Percentiles rank a stretch among this genome's conserved stretches.
These are phyloP conservation scores for Dictyostelium firmibasis DNA, from an alignment of 78 protist genomes.

Conservation along the genomic window DNA sequence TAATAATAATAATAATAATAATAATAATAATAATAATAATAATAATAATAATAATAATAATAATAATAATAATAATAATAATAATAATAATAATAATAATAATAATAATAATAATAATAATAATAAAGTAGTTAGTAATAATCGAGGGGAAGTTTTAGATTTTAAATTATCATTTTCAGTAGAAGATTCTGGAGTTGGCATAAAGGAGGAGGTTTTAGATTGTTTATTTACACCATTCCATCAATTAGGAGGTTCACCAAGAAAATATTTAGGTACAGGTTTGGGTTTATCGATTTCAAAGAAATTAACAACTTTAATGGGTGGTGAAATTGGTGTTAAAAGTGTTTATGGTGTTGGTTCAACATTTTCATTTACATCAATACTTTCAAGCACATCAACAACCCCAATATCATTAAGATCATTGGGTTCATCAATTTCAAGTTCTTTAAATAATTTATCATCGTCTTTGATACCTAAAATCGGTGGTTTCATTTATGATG, in stretches of 20 bases:
- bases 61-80: background rate
- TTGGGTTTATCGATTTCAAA: conserved; percentile 78
- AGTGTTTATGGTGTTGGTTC: conserved; percentile 72
- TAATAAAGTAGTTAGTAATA: background rate
- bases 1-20: background rate
- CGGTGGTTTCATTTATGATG: conserved; percentile 5
- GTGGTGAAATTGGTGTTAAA: conserved; percentile 49
- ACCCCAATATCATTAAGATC: background rate
- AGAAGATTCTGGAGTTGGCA: conserved; percentile 78
- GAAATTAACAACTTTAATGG: conserved; percentile 50
- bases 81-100: background rate
- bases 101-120: background rate
- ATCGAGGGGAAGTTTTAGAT: background rate
- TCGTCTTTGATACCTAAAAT: background rate
- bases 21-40: background rate
- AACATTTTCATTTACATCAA: conserved; percentile 59
- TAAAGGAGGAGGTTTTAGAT: background rate
- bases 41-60: too few relatives aligned
- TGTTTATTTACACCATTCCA: conserved; percentile 47
- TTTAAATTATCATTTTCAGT: conserved; percentile 34
- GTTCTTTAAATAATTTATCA: background rate
- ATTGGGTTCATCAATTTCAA: background rate
- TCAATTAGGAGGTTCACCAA: conserved; percentile 16
- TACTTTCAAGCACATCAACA: background rate
- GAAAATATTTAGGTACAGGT: conserved; percentile 80